Percentiles rank a stretch among this genome's conserved stretches.
These are phyloP conservation scores for Musa acuminata DNA, from an alignment of 176 grass and related monocot species.

Conservation along the genomic window DNA sequence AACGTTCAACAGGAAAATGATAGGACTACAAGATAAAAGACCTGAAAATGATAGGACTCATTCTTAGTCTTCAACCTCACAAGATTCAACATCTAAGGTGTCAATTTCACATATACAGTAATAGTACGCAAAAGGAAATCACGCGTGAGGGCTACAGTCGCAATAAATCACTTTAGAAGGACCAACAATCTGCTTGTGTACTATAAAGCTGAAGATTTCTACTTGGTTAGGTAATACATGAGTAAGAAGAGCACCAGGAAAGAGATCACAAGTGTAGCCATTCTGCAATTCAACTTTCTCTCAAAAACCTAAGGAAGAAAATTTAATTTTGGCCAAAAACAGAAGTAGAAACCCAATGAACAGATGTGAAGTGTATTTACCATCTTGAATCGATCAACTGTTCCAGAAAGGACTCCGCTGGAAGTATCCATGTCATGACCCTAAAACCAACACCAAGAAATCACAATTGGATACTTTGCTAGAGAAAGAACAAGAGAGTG, in stretches of 20 bases:
- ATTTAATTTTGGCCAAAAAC: slow-evolving; percentile 3
- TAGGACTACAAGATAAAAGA: too few species aligned
- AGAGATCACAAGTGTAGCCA: slow-evolving; percentile 58
- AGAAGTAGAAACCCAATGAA: background rate
- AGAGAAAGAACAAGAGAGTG: background rate
- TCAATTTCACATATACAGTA: too few species aligned
- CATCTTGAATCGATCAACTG: slow-evolving; percentile 75
- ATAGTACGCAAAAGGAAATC: too few species aligned
- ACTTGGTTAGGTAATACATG: slow-evolving; percentile 83
- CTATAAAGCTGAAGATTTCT: background rate
- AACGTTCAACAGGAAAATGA: too few species aligned
- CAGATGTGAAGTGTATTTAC: slow-evolving; percentile 22
- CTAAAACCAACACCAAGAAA: slow-evolving; percentile 11
- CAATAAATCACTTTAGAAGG: too few species aligned
- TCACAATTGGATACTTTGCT: background rate
- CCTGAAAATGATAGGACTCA: too few species aligned
- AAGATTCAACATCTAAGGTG: too few species aligned
- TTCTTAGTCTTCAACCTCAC: too few species aligned
- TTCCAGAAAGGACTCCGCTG: slow-evolving; percentile 75
- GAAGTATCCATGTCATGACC: slow-evolving; percentile 85
- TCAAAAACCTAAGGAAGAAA: slow-evolving; percentile 50
- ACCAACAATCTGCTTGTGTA: background rate
- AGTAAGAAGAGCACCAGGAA: slow-evolving; percentile 67
- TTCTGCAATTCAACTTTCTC: slow-evolving; percentile 68
- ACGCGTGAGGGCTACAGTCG: too few species aligned